These are phyloP conservation scores for Penicillium sp. DNA, from an alignment of 2,329 filamentous ascomycete species.

Conservation along the genomic window DNA sequence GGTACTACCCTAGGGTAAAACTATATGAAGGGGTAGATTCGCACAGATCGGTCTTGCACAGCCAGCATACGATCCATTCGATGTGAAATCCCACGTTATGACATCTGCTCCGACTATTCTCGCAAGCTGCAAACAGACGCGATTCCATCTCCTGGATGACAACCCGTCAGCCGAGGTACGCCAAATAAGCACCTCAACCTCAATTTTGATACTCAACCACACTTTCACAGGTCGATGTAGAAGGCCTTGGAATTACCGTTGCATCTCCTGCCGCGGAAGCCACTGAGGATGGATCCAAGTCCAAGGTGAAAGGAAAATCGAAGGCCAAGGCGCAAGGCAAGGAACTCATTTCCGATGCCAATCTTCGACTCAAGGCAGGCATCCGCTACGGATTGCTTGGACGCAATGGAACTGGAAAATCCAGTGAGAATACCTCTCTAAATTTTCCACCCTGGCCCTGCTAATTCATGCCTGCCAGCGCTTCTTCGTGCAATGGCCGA, in stretches of 20 bases:
- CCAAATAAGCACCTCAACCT: neutral
- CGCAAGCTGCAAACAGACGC: conserved; percentile 69
- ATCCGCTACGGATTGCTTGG: conserved; percentile 78
- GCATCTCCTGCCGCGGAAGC: conserved; percentile 42
- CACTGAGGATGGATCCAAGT: conserved; percentile 25
- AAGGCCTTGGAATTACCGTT: conserved; percentile 73
- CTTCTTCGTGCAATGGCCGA: conserved; percentile 75
- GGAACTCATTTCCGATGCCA: conserved; percentile 72
- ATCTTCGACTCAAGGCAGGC: conserved; percentile 72
- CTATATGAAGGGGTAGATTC: neutral
- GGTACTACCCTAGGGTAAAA: no score
- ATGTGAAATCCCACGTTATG: conserved; percentile 10
- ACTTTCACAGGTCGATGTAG: conserved; percentile 65
- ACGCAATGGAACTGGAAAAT: conserved; percentile 82
- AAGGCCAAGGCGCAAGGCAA: conserved; percentile 57
- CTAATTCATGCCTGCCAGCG: conserved; percentile 49
- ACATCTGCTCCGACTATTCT: conserved; percentile 47
- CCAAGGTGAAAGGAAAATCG: conserved; percentile 45
- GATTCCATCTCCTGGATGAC: conserved; percentile 64
- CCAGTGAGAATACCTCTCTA: conserved; percentile 55
- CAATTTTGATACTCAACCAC: neutral
- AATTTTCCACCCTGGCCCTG: conserved; percentile 5
- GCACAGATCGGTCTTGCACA: neutral
- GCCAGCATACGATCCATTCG: neutral
- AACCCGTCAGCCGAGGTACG: conserved; percentile 58